phyloP scores from a whole-genome alignment of 495 filamentous ascomycete genomes.

The Emericellopsis terricola region DNA sequence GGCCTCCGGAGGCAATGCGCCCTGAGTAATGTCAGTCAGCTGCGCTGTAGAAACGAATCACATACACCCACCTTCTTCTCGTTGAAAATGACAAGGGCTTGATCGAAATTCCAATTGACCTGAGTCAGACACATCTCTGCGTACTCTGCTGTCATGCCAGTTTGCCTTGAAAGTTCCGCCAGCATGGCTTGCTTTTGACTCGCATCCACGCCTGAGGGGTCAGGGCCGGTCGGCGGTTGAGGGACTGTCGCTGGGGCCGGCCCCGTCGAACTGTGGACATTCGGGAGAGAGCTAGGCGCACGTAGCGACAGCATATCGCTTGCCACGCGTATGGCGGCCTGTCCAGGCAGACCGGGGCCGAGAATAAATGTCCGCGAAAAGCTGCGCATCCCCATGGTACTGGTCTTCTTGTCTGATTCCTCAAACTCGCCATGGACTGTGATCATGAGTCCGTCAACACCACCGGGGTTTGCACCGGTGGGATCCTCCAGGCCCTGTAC shows the following conservation, averaged over 20 bases:
- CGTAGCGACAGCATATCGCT: slow-evolving; percentile 63
- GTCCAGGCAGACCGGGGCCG: slow-evolving; percentile 46
- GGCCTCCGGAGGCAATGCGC: too few species aligned
- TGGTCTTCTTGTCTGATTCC: slow-evolving; percentile 38
- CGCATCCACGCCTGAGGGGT: neutral
- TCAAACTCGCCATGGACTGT: slow-evolving; percentile 71
- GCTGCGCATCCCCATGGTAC: slow-evolving; percentile 41
- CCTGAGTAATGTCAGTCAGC: too few species aligned
- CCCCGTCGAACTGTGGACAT: slow-evolving; percentile 5
- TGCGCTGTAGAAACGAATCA: too few species aligned
- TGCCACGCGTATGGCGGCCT: slow-evolving; percentile 52
- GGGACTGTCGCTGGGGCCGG: slow-evolving; percentile 6
- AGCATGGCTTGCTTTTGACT: slow-evolving; percentile 43
- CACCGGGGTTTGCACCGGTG: slow-evolving; percentile 38
- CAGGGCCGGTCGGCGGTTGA: neutral
- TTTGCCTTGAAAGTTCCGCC: slow-evolving; percentile 43
- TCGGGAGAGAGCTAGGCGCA: slow-evolving; percentile 28
- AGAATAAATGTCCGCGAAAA: slow-evolving; percentile 79
- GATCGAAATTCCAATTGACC: slow-evolving; percentile 56
- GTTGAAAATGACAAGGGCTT: slow-evolving; percentile 48
- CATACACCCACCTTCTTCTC: slow-evolving; percentile 20
- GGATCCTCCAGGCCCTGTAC: slow-evolving; percentile 55
- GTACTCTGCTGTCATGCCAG: slow-evolving; percentile 54
- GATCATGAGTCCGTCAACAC: slow-evolving; percentile 63
- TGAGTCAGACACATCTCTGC: slow-evolving; percentile 53